Evolutionary conservation across 2,329 filamentous ascomycete genomes (phyloP), one percentile per base, ranked within the genome.

Genomic region (Lachnellula occidentalis): DNA sequence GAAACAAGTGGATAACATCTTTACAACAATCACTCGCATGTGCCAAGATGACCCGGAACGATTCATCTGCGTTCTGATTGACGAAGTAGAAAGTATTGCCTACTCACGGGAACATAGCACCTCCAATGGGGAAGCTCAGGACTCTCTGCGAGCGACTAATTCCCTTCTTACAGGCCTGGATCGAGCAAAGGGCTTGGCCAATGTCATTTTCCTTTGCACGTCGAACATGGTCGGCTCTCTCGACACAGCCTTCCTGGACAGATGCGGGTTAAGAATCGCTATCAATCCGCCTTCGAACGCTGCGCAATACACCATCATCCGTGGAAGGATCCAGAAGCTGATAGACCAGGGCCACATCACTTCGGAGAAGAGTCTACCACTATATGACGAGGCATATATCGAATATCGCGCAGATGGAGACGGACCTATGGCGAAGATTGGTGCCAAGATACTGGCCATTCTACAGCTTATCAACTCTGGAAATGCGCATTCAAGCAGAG

Each of bases 1-100:
- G 3, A 72, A 73, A 49, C 68, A 73, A 8, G 70, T 78, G 1
- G 68, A 68, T 12, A 61, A 68, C 6, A 69, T 76, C 2, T 78
- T 78, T 56, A 71, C 71, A 3, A 66, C 64, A 8, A 70, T 79
- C 12, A 59, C 60, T 15, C 15, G 22, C 1, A 60, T 66, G 53
- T 67, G 65, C 41, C 47, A 61, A 47, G 58, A 63, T 22, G 42
- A 62, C 5, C 51, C 60, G 7, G 50, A 58, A 6, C 39, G 53
- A 5, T 66, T 70, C 41, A 48, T 64, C n/a, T 65, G 65, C 47
- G 61, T 70, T 17, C 48, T 70, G 0, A 68, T 70, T 39, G 68
- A 70, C 43, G 68, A 70, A 50, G 63, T 69, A 31, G 68, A 70
- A 55, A 65, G 63, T 24, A 64, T 70, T 43, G 65, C 66, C 8